Evolutionary conservation across 495 filamentous ascomycete species (phyloP).

Genomic region (Aspergillus biplanus): DNA sequence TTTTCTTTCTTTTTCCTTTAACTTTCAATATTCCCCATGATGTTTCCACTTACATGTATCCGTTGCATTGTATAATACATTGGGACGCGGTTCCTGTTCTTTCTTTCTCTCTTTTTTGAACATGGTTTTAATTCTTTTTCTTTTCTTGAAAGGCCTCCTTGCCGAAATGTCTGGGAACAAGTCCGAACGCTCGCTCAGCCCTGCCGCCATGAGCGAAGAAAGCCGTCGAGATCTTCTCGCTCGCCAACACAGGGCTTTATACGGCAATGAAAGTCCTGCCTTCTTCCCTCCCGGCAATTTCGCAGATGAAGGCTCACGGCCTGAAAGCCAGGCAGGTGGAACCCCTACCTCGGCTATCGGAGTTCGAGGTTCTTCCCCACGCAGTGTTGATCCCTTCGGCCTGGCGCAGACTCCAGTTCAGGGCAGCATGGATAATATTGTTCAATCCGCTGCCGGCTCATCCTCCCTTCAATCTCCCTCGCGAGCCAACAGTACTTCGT

Average conservation of each 20-base stretch:
- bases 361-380: slow-evolving; percentile 61
- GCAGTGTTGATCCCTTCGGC: slow-evolving; percentile 66
- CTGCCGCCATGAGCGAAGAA: slow-evolving; percentile 89
- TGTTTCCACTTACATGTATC: slow-evolving; percentile 43
- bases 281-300: slow-evolving; percentile 64
- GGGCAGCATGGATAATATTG: slow-evolving; percentile 41
- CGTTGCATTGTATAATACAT: slow-evolving; percentile 56
- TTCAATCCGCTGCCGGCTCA: slow-evolving; percentile 36
- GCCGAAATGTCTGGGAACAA: slow-evolving; percentile 83
- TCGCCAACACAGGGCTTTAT: slow-evolving; percentile 90
- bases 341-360: slow-evolving; percentile 55
- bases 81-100: slow-evolving; percentile 29
- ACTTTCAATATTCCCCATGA: slow-evolving; percentile 40
- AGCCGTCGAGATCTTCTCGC: slow-evolving; percentile 95
- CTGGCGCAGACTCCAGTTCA: slow-evolving; percentile 47
- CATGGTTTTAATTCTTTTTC: slow-evolving; percentile 52
- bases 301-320: slow-evolving; percentile 65
- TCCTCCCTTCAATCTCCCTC: slow-evolving; percentile 65
- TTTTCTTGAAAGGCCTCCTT: slow-evolving; percentile 68
- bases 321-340: slow-evolving; percentile 60
- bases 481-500: slow-evolving; percentile 88
- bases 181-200: slow-evolving; percentile 90
- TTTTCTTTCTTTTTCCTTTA: slow-evolving; percentile 32
- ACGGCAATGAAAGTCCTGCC: slow-evolving; percentile 70
- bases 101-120: slow-evolving; percentile 37